Base-by-base conservation (phyloP, 2,329 filamentous ascomycete genomes). In the Cladophialophora bantiana region DNA sequence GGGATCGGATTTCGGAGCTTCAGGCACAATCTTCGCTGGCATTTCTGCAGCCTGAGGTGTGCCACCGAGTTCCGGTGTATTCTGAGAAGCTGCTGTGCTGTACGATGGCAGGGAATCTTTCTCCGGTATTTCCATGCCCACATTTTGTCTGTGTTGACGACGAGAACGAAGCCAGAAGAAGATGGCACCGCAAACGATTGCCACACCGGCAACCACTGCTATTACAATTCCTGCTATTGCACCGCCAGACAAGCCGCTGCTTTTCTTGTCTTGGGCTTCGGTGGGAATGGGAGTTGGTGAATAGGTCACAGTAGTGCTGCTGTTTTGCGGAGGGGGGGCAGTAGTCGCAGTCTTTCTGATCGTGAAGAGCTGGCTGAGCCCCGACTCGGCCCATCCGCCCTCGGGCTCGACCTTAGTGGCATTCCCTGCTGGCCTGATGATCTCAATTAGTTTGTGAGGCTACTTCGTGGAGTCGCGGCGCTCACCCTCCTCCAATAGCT, bases 401-500 rank as follows among this genome's bases (percentile, higher is more conserved):
- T 36, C 42, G 32, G 71, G 71, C 34, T 67, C 26, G 20, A 26
- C 34, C 64, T 71, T 72, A 15, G 68, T 67, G 36, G 70, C 70
- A 35, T 68, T 64, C 10, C 70, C 71, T 52, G 58, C 15, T 31
- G 58, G 54, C 45, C 71, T 71, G 50, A 52, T 20, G 36, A 13
- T n/a, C 35, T 18, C 45, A 32, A 34, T 61, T 26, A 59, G 55
- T 36, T 52, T 31, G 20, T 18, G 34, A 12, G 26, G 18, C 15
- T 26, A 6, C 1, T 36, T 35, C 2, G 26, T n/a, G 6, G 3
- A 13, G 18, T 10, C 7, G 12, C 10, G 18, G 7, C 13, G 64
- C 65, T 67, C 42, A 67, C 65, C 59, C 55, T 60, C 77, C 78
- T 26, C 78, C 76, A 52, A 78, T 75, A 26, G 66, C 63, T 9